Base-by-base conservation (phyloP, 1,139 yeast genomes). In the Debaryomyces nepalensis region DNA sequence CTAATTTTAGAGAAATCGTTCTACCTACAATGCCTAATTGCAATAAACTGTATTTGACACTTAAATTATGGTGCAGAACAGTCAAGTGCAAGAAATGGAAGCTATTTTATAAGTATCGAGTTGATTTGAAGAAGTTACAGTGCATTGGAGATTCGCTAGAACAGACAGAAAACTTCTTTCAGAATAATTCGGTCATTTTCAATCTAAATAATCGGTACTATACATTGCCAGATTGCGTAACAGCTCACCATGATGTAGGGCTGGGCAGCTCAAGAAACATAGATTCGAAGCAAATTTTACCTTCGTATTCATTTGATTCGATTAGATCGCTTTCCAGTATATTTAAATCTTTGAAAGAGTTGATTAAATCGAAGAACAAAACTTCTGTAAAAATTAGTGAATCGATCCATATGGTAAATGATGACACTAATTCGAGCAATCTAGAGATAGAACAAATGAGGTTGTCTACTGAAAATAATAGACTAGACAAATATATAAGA, bases 251-350 rank as follows among this genome's bases (percentile, higher is more conserved):
- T 22, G 33, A 37, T 37, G 20, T 6, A 20, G 9, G 34, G 22
- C 11, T 27, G n/a, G 18, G 9, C 14, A 27, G 19, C n/a, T 16
- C 27, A 12, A 21, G n/a, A 20, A 19, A 16, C 19, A 16, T 8
- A 12, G 36, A 22, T 10, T 22, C 41, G 12, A 31, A 31, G 24
- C 30, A 26, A 15, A 14, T 11, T 16, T 20, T 21, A 8, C 39
- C 42, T 1, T 68, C 74, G 3, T 70, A 72, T 46, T 50, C 66
- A 2, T 65, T 66, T 43, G 77, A 73, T 45, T 50, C 63, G 8
- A 60, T 71, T 4, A 55, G 78, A 34, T 58, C 70, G 1, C 43
- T 72, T 8, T 60, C 56, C 41, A 66, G 61, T 39, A 53, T 72
- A 19, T 45, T 58, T 18, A 52, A 53, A 29, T 67, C 76, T 0